Base-by-base conservation (phyloP, 2,329 filamentous ascomycete species). In the Diaporthe vaccinii region DNA sequence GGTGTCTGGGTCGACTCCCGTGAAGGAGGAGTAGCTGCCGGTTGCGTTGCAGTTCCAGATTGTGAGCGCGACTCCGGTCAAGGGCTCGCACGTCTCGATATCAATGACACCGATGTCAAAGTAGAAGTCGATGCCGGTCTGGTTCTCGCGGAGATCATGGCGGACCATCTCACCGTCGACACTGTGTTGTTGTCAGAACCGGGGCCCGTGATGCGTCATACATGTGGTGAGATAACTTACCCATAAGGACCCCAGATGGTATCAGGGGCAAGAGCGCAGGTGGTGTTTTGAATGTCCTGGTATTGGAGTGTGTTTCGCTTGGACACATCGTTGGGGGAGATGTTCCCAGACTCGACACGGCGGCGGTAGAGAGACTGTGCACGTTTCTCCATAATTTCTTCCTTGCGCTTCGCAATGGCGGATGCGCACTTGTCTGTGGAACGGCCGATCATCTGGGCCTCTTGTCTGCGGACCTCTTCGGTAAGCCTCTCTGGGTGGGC, bases 21-120 rank as follows among this genome's bases (percentile, higher is more conserved):
- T 71, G 55, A 85, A 80, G 62, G 84, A 84, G 9, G 82, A 84
- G 79, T 87, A 86, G 34, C 83, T 80, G 31, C 85, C 84, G 7
- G 85, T 85, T n/a, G 84, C 78, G 76, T 86, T 87, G 78, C 82
- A 82, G 70, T 84, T 53, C 62, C 62, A 77, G 46, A 74, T 62
- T n/a, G 41, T 55, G 22, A 85, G 76, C 59, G 79, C 83, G 6
- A 81, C 80, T 44, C 81, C 78, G 0, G 81, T 80, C 8, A 86
- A 78, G 20, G 83, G 83, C 78, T 85, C 80, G 78, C 85, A 86
- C 10, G 84, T 86, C 68, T 83, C 82, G 34, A 83, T 80, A 69
- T 86, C 84, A 67, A 86, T 82, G 72, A 86, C 78, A 75, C 86
- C 84, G 51, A 85, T 81, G 65, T 86, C 84, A 5, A 87, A 75